Evolutionary conservation across 1,284 basidiomycete genomes (phyloP), one percentile per base, ranked within the genome.

Genomic region (Malassezia japonica): DNA sequence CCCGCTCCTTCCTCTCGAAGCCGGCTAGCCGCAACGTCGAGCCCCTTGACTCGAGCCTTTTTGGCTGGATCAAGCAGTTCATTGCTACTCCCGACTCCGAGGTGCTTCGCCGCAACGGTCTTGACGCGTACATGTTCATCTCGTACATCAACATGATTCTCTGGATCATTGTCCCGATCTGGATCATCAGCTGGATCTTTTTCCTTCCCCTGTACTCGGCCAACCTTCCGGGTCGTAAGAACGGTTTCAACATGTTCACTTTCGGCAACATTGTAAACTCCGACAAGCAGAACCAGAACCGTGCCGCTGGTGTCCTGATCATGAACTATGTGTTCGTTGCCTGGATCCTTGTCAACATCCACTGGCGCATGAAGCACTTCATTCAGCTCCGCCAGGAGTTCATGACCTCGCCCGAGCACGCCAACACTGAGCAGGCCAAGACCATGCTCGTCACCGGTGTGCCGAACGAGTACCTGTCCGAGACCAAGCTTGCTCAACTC

Each of bases 51-150:
- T 55, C 60, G 16, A 62, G 63, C n/a, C 58, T 74, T 44, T 60
- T 76, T 15, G 64, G 65, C 29, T 76, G 75, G 74, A 63, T 76
- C 25, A 64, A 70, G 1, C 64, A 66, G 23, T 67, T 74, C 56
- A 55, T 75, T 51, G 60, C 62, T 31, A 67, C 60, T 7, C 67
- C 67, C 34, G 63, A 67, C 37, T 50, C 51, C 21, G 66, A 63
- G 32, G 64, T 73, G 43, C 63, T 75, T 40, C 49, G 61, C 20
- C 70, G 82, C 54, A 92, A 94, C 60, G 91, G 92, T 29, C 79
- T 87, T 53, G 92, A 98, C 70, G 86, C 89, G 27, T 98, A 92
- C 77, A 84, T 94, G 71, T 95, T 87, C 65, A 81, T 94, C 40
- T 83, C 87, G 48, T 96, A 86, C 73, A 78, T 91, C 34, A 82